Base-by-base conservation (phyloP, 192 early-diverging fungal genomes). In the Umbelopsis ramanniana region DNA sequence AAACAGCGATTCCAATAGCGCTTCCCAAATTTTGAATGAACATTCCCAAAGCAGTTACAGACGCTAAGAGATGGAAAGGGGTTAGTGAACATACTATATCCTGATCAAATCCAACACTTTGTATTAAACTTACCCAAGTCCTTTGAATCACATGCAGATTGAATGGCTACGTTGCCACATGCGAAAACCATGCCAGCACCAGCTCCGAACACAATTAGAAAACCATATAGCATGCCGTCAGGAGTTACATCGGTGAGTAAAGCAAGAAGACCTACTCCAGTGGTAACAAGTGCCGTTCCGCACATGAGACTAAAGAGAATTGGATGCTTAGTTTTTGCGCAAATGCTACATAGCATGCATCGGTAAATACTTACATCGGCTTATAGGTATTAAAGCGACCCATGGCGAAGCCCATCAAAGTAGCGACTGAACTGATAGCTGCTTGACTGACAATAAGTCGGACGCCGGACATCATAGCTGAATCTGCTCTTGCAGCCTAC, bases 211-310 rank as follows among this genome's bases (percentile, higher is more conserved):
- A 76, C 11, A 17, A 72, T 50, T 45, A 43, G 37, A 22, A 72
- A 46, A 35, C 52, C 66, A 38, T 68, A 72, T 19, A 60, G 23
- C 50, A 29, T 66, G 47, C 60, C 43, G 46, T 47, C 55, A 60
- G 23, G 35, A 17, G 53, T 46, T 21, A 17, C 19, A 21, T 55
- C 79, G 71, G 85, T 76, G 37, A 93, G 73, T 12, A 87, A 76
- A 17, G 89, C 83, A 23, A 91, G 73, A 47, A 97, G 84, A 26
- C 83, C 88, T 48, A 79, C 69, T 19, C 93, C 94, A 45, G 90
- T 38, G 6, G 83, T 76, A 46, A 93, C 79, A 22, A 94, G 40
- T 10, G 84, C 74, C 14, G 85, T 74, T 2, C 93, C 94, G 2
- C 84, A 21, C 45, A 86, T 78, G 71, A 68, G 46, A 33, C 72